Evolutionary conservation across 208 protist genomes (phyloP), one percentile per base, ranked within the genome.

Genomic region (Lotmaria passim): DNA sequence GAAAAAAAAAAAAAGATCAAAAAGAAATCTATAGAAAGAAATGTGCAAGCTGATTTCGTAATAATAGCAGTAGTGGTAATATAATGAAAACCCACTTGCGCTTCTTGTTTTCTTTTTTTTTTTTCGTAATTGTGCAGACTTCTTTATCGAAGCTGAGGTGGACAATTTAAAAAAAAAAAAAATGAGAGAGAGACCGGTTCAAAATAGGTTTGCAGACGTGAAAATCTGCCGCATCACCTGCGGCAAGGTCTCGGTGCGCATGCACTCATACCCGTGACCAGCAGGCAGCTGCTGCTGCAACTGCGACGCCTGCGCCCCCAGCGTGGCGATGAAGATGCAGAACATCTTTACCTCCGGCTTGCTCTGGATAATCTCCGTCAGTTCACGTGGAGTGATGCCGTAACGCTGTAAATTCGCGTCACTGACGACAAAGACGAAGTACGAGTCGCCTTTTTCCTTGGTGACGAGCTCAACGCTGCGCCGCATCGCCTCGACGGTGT

Each of bases 401-500:
- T 98, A 98, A 21, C 87, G 87, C 17, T 80, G 78, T 41, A 98
- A 77, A 66, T 98, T 98, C 24, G 97, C 97, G 60, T 98, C 97
- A 60, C 87, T 96, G 44, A 98, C 84, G 17, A 98, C 80, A 75
- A 98, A 93, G 5, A 98, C 96, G 80, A 98, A 95, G 69, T 93
- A 93, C 24, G 97, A 83, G 63, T 97, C 93, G 3, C 83, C 94
- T 56, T 95, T 91, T 57, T 93, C 79, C 38, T 86, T 75, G 12
- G 82, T 88, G 24, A 91, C 85, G 7, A 87, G 61, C 19, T 91
- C 72, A n/a, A 97, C 62, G 52, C 90, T 93, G 15, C 78, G 39
- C 36, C 75, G 76, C 81, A 95, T 95, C 7, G 90, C 86, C 77
- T 94, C 82, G 7, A 98, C 83, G 7, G 94, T 97, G 78, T 91